Evolutionary conservation across 371 early-diverging fungal species (phyloP).

Genomic region (Quaeritorhiza haematococci): DNA sequence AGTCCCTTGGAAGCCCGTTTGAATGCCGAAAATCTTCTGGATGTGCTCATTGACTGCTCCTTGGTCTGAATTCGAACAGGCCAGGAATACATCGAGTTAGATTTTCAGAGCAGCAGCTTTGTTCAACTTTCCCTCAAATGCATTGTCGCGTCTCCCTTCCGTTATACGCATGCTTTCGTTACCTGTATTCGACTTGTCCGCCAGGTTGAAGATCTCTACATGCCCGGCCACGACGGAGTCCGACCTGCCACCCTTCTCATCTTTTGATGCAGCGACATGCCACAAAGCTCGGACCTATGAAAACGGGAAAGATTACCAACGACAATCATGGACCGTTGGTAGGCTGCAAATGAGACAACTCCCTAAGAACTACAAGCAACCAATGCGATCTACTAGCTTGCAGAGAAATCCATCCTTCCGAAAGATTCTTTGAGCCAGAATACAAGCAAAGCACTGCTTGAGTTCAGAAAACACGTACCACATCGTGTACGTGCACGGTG

Average conservation of each 20-base stretch:
- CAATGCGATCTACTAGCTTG: too few relatives aligned
- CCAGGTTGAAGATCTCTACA: constrained; percentile 66
- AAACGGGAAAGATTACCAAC: not conserved
- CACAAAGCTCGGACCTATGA: constrained; percentile 67
- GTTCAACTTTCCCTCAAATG: not conserved
- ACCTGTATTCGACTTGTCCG: constrained; percentile 73
- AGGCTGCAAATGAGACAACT: not conserved
- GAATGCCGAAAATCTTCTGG: constrained; percentile 69
- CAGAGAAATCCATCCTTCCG: too few relatives aligned
- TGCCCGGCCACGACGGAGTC: constrained; percentile 52
- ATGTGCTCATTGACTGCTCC: constrained; percentile 68
- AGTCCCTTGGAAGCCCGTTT: constrained; percentile 79
- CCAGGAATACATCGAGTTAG: not conserved
- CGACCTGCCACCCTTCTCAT: constrained; percentile 37
- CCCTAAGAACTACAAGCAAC: too few relatives aligned
- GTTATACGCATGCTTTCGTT: constrained; percentile 14
- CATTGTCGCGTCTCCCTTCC: constrained; percentile 9
- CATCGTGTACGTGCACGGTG: constrained; percentile 89
- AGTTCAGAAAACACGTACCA: constrained; percentile 27
- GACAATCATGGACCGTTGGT: not conserved
- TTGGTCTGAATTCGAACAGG: constrained; percentile 54
- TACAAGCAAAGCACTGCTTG: not conserved
- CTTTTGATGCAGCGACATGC: constrained; percentile 44
- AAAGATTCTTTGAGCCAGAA: too few relatives aligned
- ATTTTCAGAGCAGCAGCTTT: not conserved